phyloP scores from a whole-genome alignment of 148 eudicot species.

The Rhododendron vialii region DNA sequence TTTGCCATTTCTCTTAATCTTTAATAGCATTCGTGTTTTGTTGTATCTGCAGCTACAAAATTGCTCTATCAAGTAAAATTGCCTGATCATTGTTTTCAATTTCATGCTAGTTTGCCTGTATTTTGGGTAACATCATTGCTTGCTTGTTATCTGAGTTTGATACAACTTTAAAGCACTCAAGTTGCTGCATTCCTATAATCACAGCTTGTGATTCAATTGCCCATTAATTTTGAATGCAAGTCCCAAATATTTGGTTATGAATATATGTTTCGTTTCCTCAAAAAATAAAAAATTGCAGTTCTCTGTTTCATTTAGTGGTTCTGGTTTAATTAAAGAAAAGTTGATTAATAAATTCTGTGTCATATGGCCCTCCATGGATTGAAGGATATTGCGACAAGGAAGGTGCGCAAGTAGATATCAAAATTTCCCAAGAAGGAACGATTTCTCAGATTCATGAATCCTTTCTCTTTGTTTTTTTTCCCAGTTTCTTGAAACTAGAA shows the following conservation, averaged over 20 bases:
- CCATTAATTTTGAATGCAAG: background rate
- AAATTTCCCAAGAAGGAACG: background rate
- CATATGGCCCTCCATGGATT: background rate
- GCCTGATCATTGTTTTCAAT: background rate
- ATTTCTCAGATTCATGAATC: background rate
- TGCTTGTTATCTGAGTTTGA: background rate
- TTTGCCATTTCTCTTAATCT: background rate
- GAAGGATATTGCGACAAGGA: background rate
- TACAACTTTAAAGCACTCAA: background rate
- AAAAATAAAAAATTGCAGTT: background rate
- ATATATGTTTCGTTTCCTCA: too few species aligned
- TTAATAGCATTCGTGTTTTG: background rate
- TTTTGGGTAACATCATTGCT: background rate
- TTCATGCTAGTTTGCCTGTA: background rate
- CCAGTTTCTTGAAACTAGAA: background rate
- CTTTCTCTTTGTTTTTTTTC: too few species aligned
- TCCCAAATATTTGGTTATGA: background rate
- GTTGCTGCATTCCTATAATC: background rate
- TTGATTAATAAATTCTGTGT: background rate
- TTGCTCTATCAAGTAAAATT: background rate
- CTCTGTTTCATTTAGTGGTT: background rate
- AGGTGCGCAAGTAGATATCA: background rate
- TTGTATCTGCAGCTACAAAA: background rate
- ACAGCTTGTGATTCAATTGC: background rate
- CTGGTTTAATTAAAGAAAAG: background rate